phyloP scores from a whole-genome alignment of 805 yeast species.

The Wickerhamiella siamensis region DNA sequence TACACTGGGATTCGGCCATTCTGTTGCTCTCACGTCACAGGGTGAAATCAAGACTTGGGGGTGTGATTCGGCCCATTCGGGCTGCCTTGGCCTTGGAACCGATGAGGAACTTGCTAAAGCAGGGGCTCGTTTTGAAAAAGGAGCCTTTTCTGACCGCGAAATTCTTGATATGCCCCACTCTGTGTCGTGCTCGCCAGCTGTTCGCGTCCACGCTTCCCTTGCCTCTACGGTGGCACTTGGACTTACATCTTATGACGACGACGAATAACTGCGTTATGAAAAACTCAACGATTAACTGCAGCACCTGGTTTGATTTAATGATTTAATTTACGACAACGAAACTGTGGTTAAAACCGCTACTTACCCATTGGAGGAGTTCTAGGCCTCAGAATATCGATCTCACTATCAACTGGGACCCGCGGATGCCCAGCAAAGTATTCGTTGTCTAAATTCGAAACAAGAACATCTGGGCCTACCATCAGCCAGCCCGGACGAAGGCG shows the following conservation, averaged over 20 bases:
- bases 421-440: constrained; percentile 24
- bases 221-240: not conserved
- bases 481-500: constrained; percentile 84
- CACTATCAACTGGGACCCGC: constrained; percentile 49
- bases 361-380: constrained; percentile 46
- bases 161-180: not conserved
- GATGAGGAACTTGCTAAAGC: not conserved
- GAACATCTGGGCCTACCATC: constrained; percentile 67
- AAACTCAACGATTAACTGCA: no score
- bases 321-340: not conserved
- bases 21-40: not conserved
- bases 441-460: constrained; percentile 54
- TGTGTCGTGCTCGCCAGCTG: not conserved
- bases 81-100: not conserved
- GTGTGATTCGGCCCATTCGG: not conserved
- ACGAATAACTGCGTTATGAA: not conserved
- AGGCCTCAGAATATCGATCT: constrained; percentile 71
- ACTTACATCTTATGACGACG: not conserved
- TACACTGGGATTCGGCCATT: not conserved
- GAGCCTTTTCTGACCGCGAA: not conserved
- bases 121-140: not conserved
- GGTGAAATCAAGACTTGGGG: not conserved
- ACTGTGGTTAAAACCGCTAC: not conserved
- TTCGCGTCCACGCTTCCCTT: not conserved
- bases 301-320: no score